Base-by-base conservation (phyloP, 192 early-diverging fungal species). In the Backusella australiensis region DNA sequence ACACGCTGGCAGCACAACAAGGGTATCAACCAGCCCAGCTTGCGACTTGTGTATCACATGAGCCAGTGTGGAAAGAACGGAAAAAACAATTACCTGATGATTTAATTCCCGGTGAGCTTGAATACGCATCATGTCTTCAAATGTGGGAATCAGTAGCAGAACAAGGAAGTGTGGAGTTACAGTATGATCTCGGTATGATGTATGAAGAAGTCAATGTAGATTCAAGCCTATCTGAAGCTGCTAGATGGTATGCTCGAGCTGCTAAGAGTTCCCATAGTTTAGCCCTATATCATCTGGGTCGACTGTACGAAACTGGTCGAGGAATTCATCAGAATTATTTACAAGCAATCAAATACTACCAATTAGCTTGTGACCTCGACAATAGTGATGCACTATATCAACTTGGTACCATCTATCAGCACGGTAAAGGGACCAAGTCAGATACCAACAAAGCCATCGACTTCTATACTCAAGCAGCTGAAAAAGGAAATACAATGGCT, bases 31-130 rank as follows among this genome's bases (percentile, higher is more conserved):
- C 15, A n/a, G 49, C 49, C 4, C 49, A 52, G 0, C 2, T 4
- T 52, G 49, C 49, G 2, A 21, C 17, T 52, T 15, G 17, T n/a
- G 0, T 52, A 52, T 6, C n/a, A 52, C 0, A 0, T 19, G 19
- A n/a, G 5, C 0, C 49, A 0, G 19, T 19, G 6, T 52, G 49
- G 19, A 0, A 21, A 17, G 17, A 17, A 6, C 0, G 0, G 0
- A n/a, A 0, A 0, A n/a, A 0, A 0, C 49, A 52, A 52, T 19
- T 52, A 0, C 2, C 0, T n/a, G 8, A 8, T 0, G 0, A 38
- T 0, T 38, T n/a, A n/a, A n/a, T 19, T 0, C 2, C 0, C 1
- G 17, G 1, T n/a, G 15, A 6, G 17, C 17, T 15, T 52, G n/a
- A 19, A 19, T 52, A 52, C 0, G 0, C 14, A n/a, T 19, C n/a